Conservation (phyloP, 2,329 filamentous ascomycete genomes). For the Drechslera avenae region DNA sequence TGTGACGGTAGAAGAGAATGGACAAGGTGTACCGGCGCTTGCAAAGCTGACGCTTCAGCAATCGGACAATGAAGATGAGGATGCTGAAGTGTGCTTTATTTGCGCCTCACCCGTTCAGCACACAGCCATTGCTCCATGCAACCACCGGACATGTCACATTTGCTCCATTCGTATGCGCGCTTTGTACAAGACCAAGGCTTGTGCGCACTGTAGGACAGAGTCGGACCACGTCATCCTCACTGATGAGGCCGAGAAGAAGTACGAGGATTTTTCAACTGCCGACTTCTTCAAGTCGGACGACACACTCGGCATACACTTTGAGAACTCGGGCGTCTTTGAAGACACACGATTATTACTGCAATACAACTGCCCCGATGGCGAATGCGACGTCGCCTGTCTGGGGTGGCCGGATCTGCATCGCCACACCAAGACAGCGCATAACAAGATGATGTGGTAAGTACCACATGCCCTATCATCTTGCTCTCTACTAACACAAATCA, state of each 20-base stretch:
- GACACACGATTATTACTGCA: constrained; percentile 86
- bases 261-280: constrained; percentile 74
- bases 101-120: constrained; percentile 90
- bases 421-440: constrained; percentile 81
- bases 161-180: constrained; percentile 90
- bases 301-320: constrained; percentile 89
- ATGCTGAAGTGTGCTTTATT: constrained; percentile 89
- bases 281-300: constrained; percentile 81
- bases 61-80: constrained; percentile 46
- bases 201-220: constrained; percentile 89
- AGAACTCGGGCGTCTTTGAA: constrained; percentile 84
- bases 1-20: constrained; percentile 14
- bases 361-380: constrained; percentile 90
- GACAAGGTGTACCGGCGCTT: constrained; percentile 4
- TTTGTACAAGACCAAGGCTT: constrained; percentile 94
- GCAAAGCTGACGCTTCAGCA: constrained; percentile 7
- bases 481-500: constrained; percentile 29
- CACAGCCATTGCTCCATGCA: constrained; percentile 88
- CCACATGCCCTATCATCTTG: neutral
- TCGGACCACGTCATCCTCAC: constrained; percentile 89
- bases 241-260: constrained; percentile 79
- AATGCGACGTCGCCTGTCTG: constrained; percentile 84
- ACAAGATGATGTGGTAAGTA: constrained; percentile 79
- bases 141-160: constrained; percentile 95
- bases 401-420: constrained; percentile 79